phyloP scores from a whole-genome alignment of 1,284 basidiomycete genomes.

The Ceratobasidium sp. region DNA sequence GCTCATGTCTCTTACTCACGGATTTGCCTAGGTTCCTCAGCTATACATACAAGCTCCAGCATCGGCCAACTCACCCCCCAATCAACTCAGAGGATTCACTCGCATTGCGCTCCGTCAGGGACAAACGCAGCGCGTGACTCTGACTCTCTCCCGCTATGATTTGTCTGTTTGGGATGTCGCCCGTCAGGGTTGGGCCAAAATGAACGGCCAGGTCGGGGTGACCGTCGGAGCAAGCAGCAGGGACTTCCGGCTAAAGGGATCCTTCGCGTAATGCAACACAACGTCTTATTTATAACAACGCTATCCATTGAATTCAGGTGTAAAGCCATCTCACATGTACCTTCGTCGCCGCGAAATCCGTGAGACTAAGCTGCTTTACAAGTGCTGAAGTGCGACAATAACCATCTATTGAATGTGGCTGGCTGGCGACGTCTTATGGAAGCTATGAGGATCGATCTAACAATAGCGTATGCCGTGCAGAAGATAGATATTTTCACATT shows the following conservation, averaged over 20 bases:
- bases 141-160: slow-evolving; percentile 48
- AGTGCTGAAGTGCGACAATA: no score
- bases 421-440: no score
- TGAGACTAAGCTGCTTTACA: no score
- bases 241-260: slow-evolving; percentile 39
- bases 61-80: slow-evolving; percentile 38
- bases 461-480: no score
- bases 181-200: slow-evolving; percentile 40
- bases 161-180: slow-evolving; percentile 41
- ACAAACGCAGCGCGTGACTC: slow-evolving; percentile 50
- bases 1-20: background rate
- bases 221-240: slow-evolving; percentile 42
- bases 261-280: slow-evolving; percentile 7
- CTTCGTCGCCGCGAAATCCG: no score
- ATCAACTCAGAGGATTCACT: slow-evolving; percentile 50
- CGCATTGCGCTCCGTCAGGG: slow-evolving; percentile 56
- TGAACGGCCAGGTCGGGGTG: slow-evolving; percentile 34
- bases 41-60: slow-evolving; percentile 40
- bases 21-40: slow-evolving; percentile 34
- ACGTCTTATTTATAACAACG: no score
- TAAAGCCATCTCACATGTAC: no score
- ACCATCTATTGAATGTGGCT: no score
- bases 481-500: no score
- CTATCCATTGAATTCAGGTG: no score
- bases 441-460: no score